These are phyloP conservation scores for Coemansia sp. DNA, from an alignment of 192 early-diverging fungal species.

Conservation along the genomic window DNA sequence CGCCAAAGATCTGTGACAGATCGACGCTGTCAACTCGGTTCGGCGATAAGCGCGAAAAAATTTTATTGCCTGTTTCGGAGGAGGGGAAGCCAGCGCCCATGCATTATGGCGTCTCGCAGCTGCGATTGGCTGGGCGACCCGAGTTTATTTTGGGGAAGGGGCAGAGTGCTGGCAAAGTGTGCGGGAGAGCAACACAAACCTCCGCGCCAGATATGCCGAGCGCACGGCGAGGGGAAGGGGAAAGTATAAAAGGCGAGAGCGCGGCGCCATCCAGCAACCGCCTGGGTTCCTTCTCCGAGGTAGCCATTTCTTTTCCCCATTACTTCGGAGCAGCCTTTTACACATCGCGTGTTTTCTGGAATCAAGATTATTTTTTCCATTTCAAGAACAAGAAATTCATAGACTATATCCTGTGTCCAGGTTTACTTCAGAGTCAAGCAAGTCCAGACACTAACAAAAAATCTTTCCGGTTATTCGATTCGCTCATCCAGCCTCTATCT, in stretches of 20 bases:
- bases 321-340: constrained; percentile 45
- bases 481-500: neutral
- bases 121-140: constrained; percentile 6
- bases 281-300: constrained; percentile 58
- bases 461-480: neutral
- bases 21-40: too few relatives aligned
- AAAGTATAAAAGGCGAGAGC: constrained; percentile 38
- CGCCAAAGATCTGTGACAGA: too few relatives aligned
- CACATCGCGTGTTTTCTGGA: constrained; percentile 28
- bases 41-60: neutral
- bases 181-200: neutral
- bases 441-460: neutral
- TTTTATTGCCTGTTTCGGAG: constrained; percentile 8
- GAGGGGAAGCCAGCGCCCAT: constrained; percentile 6
- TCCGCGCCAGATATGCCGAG: neutral
- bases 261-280: constrained; percentile 18
- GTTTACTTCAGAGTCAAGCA: neutral
- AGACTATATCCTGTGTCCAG: neutral
- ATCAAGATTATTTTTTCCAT: constrained; percentile 1
- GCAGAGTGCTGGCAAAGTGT: constrained; percentile 3
- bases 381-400: neutral
- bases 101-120: constrained; percentile 4
- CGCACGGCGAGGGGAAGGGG: neutral
- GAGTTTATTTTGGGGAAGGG: constrained; percentile 9
- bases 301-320: constrained; percentile 46